A percentile compares a stretch with the other conserved stretches of the same genome.
These are phyloP conservation scores for Leucocoprinus sp. DNA, from an alignment of 768 basidiomycete species.

Conservation along the genomic window DNA sequence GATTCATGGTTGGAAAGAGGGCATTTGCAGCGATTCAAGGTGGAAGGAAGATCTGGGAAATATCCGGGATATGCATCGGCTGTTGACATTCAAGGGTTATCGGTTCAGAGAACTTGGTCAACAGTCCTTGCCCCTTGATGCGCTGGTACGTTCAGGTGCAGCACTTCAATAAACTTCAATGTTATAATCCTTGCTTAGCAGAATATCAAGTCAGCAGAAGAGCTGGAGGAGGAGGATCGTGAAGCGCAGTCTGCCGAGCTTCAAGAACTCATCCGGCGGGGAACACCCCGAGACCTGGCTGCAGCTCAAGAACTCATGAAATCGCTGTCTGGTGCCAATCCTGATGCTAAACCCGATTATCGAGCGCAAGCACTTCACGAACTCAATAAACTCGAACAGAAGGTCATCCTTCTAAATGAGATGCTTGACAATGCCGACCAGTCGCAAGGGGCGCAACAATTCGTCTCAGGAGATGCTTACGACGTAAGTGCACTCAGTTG, in stretches of 20 bases:
- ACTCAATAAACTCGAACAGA: constrained; percentile 89
- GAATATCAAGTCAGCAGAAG: constrained; percentile 92
- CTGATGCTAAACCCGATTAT: constrained; percentile 92
- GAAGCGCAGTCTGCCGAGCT: constrained; percentile 94
- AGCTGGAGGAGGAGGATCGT: constrained; percentile 92
- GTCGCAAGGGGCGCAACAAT: constrained; percentile 55
- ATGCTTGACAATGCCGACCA: constrained; percentile 89
- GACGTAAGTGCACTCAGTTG: constrained; percentile 45
- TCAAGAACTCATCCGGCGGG: constrained; percentile 95
- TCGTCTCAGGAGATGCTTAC: constrained; percentile 87
- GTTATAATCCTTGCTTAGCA: constrained; percentile 20
- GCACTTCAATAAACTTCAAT: neutral
- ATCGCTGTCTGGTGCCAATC: constrained; percentile 86
- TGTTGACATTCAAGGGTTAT: constrained; percentile 90
- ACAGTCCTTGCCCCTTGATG: constrained; percentile 26
- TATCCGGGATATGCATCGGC: constrained; percentile 94
- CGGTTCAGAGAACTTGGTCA: constrained; percentile 52
- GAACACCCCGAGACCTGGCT: constrained; percentile 90
- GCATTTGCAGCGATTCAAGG: constrained; percentile 78
- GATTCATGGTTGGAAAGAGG: constrained; percentile 92
- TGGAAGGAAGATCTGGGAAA: constrained; percentile 97
- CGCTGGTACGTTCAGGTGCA: constrained; percentile 29
- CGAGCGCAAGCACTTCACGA: constrained; percentile 83
- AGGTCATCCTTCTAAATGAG: constrained; percentile 93
- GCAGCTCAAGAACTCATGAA: constrained; percentile 99